Percentiles rank a stretch among this genome's conserved stretches.
phyloP scores from a whole-genome alignment of 345 rosid species.

The Laguncularia racemosa region DNA sequence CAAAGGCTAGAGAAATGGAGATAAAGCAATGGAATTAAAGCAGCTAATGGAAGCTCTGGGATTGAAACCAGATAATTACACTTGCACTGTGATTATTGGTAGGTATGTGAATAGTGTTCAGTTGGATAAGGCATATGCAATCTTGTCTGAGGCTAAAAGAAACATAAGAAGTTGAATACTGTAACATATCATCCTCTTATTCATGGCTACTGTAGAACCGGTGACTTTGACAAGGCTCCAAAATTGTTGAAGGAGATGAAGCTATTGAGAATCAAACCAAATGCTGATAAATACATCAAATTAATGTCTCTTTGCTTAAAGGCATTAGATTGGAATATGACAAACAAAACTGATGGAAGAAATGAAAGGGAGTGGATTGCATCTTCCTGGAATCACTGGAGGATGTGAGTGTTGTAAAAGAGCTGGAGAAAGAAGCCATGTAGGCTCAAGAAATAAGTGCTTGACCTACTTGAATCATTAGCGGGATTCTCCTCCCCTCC shows the following conservation, averaged over 20 bases:
- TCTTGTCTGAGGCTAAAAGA: constrained; percentile 62
- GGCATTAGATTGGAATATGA: constrained; percentile 66
- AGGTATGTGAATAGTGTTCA: constrained; percentile 65
- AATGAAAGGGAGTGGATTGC: constrained; percentile 62
- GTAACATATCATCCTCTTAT: constrained; percentile 73
- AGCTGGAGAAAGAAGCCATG: constrained; percentile 45
- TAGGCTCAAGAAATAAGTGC: constrained; percentile 17
- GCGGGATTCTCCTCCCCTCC: too few relatives aligned
- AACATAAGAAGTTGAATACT: constrained; percentile 53
- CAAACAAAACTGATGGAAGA: constrained; percentile 59
- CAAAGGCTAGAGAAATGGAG: constrained; percentile 49
- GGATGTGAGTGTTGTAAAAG: constrained; percentile 70
- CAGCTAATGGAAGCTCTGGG: constrained; percentile 72
- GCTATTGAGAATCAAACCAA: constrained; percentile 48
- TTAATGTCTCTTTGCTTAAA: constrained; percentile 72
- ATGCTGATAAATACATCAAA: constrained; percentile 64
- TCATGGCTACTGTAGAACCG: constrained; percentile 72
- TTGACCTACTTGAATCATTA: too few relatives aligned
- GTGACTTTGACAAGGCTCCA: constrained; percentile 64
- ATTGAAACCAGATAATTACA: constrained; percentile 67
- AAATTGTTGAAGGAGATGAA: constrained; percentile 65
- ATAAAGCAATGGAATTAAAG: constrained; percentile 48
- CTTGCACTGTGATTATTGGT: constrained; percentile 70
- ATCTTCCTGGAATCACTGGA: constrained; percentile 59
- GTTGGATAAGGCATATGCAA: constrained; percentile 56